Conservation (phyloP, 768 basidiomycete species). For the Mycena rebaudengoi region DNA sequence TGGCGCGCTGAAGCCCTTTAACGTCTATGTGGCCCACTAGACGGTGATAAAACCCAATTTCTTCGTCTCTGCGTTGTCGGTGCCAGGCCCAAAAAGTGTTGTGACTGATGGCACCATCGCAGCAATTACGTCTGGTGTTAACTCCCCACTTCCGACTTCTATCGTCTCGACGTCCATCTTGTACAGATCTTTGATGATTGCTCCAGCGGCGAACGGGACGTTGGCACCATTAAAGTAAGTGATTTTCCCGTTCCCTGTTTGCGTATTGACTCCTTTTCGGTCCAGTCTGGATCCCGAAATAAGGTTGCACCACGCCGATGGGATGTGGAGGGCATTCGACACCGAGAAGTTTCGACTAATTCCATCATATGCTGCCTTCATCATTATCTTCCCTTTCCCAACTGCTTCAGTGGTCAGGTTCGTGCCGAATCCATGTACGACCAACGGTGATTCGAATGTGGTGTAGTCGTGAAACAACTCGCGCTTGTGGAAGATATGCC, state of each 20-base stretch:
- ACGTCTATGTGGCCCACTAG: constrained; percentile 30
- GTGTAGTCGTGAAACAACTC: constrained; percentile 12
- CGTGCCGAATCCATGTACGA: constrained; percentile 13
- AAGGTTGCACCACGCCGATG: constrained; percentile 15
- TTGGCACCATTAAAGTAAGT: not conserved
- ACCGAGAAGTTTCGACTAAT: not conserved
- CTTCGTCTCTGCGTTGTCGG: not conserved
- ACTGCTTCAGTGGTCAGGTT: constrained; percentile 13
- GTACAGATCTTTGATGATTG: constrained; percentile 7
- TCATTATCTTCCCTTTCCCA: constrained; percentile 17
- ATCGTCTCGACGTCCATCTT: constrained; percentile 16
- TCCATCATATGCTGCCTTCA: constrained; percentile 2
- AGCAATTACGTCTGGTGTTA: constrained; percentile 4
- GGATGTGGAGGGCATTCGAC: constrained; percentile 18
- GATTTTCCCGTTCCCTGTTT: constrained; percentile 17
- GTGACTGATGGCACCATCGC: constrained; percentile 7
- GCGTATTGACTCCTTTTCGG: constrained; percentile 10
- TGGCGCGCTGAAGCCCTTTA: constrained; percentile 27
- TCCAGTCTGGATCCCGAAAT: constrained; percentile 23
- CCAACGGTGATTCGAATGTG: not conserved
- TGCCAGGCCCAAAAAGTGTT: constrained; percentile 10
- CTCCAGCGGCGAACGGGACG: constrained; percentile 8
- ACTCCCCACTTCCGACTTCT: not conserved
- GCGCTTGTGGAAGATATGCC: constrained; percentile 15
- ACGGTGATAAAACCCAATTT: constrained; percentile 19